These are phyloP conservation scores for Candida anutae DNA, from an alignment of 1,139 yeast genomes.

Conservation along the genomic window DNA sequence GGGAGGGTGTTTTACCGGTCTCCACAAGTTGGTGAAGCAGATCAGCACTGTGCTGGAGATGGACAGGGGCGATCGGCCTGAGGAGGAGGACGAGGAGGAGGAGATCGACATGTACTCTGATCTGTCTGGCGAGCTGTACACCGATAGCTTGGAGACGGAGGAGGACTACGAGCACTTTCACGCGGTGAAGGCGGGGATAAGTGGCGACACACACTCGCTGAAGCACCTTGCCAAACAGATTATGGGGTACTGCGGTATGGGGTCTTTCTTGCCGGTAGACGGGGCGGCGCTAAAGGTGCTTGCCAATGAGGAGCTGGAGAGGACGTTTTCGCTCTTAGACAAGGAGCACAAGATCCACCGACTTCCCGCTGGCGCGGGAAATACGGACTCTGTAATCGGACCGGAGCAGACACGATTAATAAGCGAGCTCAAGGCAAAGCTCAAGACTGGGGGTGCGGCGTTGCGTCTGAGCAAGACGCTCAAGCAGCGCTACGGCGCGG, in stretches of 20 bases:
- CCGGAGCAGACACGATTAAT: slow-evolving; percentile 47
- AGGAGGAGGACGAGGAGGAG: slow-evolving; percentile 5
- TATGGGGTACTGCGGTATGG: slow-evolving; percentile 30
- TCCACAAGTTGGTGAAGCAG: slow-evolving; percentile 8
- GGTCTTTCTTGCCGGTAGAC: slow-evolving; percentile 8
- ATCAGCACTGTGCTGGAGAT: slow-evolving; percentile 18
- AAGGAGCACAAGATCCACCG: slow-evolving; percentile 16
- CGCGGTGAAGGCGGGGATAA: slow-evolving; percentile 14
- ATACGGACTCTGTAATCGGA: slow-evolving; percentile 46
- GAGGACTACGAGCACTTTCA: slow-evolving; percentile 26
- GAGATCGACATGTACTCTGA: too few relatives aligned
- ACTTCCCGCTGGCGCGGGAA: slow-evolving; percentile 14
- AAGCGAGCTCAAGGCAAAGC: slow-evolving; percentile 40
- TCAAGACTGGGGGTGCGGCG: slow-evolving; percentile 5
- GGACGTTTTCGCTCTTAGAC: slow-evolving; percentile 25
- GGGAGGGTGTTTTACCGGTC: too few relatives aligned
- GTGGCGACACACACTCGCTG: too few relatives aligned
- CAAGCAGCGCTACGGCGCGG: slow-evolving; percentile 64
- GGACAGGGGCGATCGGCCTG: slow-evolving; percentile 3
- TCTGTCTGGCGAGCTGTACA: background rate
- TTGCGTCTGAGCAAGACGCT: slow-evolving; percentile 18
- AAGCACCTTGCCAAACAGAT: slow-evolving; percentile 16
- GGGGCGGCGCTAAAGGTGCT: slow-evolving; percentile 11
- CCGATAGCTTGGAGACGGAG: background rate
- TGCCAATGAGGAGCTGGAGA: slow-evolving; percentile 28